A percentile compares a stretch with the other conserved stretches of the same genome.
phyloP scores from a whole-genome alignment of 2,329 filamentous ascomycete species.

The Endoconidiophora polonica region DNA sequence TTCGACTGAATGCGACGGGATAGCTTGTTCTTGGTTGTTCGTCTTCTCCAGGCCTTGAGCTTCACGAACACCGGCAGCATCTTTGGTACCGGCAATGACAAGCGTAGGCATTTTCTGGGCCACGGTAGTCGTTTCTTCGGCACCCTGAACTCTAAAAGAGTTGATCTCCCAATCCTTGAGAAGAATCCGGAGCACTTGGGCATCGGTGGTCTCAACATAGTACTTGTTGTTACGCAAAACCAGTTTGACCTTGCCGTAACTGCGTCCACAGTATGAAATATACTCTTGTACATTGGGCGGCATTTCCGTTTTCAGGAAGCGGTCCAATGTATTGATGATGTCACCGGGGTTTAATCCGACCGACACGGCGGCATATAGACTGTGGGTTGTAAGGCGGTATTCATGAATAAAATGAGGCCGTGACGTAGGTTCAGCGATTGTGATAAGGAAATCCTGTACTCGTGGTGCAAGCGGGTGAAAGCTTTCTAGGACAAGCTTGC shows the following conservation, averaged over 20 bases:
- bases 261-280: slow-evolving; percentile 64
- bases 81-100: slow-evolving; percentile 86
- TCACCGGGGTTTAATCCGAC: slow-evolving; percentile 81
- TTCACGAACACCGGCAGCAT: slow-evolving; percentile 76
- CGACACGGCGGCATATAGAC: slow-evolving; percentile 85
- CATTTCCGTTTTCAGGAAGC: slow-evolving; percentile 74
- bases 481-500: slow-evolving; percentile 81
- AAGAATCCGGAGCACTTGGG: slow-evolving; percentile 70
- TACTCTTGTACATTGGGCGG: slow-evolving; percentile 67
- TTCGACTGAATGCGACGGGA: slow-evolving; percentile 1
- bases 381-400: slow-evolving; percentile 81
- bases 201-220: slow-evolving; percentile 82
- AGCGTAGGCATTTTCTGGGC: slow-evolving; percentile 76
- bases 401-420: slow-evolving; percentile 85
- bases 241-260: slow-evolving; percentile 89
- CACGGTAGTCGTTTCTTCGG: slow-evolving; percentile 54
- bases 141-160: slow-evolving; percentile 56
- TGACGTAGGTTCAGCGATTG: slow-evolving; percentile 84
- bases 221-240: slow-evolving; percentile 91
- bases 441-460: slow-evolving; percentile 88
- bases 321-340: slow-evolving; percentile 76
- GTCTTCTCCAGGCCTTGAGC: slow-evolving; percentile 25
- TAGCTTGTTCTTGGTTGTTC: not conserved
- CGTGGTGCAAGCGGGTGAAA: slow-evolving; percentile 77
- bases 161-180: slow-evolving; percentile 72